These are phyloP conservation scores for Trametes villosa DNA, from an alignment of 768 basidiomycete species.

Conservation along the genomic window DNA sequence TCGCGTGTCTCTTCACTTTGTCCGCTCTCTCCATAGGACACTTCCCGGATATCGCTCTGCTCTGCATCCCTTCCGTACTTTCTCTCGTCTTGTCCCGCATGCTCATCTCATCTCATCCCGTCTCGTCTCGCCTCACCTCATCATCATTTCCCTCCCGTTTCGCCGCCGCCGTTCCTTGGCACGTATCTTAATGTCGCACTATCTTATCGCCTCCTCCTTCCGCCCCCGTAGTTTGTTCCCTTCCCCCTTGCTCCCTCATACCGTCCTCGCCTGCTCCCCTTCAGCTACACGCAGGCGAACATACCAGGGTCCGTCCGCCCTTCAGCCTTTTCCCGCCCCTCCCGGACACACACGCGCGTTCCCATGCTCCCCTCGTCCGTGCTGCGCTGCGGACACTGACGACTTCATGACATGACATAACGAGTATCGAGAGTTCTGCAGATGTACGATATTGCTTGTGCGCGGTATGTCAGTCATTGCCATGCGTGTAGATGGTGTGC, in stretches of 20 bases:
- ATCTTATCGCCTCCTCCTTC: constrained; percentile 18
- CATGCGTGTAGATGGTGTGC: background rate
- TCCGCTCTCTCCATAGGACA: constrained; percentile 5
- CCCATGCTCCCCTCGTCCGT: background rate
- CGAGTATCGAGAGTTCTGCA: constrained; percentile 3
- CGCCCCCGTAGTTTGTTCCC: background rate
- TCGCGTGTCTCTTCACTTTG: background rate
- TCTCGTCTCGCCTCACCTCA: constrained; percentile 2
- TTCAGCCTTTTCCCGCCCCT: background rate
- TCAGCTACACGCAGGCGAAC: background rate
- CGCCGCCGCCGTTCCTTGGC: background rate
- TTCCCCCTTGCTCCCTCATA: background rate
- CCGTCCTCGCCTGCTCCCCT: background rate
- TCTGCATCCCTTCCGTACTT: background rate
- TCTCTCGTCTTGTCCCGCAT: background rate
- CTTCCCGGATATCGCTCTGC: constrained; percentile 13
- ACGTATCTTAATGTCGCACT: constrained; percentile 21
- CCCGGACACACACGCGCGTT: constrained; percentile 5
- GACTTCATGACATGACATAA: constrained; percentile 24
- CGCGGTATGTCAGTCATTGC: constrained; percentile 1
- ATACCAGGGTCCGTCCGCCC: background rate
- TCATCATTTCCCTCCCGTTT: background rate
- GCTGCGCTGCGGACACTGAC: constrained; percentile 8
- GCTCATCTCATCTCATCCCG: constrained; percentile 1
- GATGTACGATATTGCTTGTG: constrained; percentile 19